Percentiles rank a stretch among this genome's conserved stretches.
Conservation (phyloP, 345 rosid genomes). For the Geranium brycei region DNA sequence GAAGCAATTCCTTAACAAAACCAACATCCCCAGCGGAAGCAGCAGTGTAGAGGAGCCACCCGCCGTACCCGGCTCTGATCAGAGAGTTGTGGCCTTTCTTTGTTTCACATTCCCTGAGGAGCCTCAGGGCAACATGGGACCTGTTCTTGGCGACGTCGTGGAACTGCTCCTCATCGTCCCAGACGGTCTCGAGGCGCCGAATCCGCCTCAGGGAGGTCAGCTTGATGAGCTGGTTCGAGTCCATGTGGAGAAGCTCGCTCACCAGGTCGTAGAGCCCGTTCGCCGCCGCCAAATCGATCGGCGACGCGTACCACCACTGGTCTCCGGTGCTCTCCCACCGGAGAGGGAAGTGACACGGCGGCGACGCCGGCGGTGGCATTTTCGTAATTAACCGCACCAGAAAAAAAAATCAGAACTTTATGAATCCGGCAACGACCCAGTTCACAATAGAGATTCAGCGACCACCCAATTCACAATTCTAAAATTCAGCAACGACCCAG, state of each 20-base stretch:
- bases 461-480: not conserved
- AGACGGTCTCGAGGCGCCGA: slow-evolving; percentile 89
- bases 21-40: slow-evolving; percentile 88
- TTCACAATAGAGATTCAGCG: not conserved
- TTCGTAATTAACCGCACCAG: not conserved
- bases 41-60: slow-evolving; percentile 91
- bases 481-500: not conserved
- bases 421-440: not conserved
- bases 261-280: slow-evolving; percentile 85
- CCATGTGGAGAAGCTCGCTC: slow-evolving; percentile 72
- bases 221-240: slow-evolving; percentile 77
- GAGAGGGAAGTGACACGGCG: slow-evolving; percentile 44
- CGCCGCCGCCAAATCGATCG: slow-evolving; percentile 92
- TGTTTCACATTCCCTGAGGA: slow-evolving; percentile 53
- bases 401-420: not conserved
- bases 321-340: slow-evolving; percentile 99
- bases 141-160: slow-evolving; percentile 74
- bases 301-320: slow-evolving; percentile 99
- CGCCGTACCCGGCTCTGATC: slow-evolving; percentile 64
- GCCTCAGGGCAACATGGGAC: slow-evolving; percentile 63
- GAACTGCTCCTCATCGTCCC: slow-evolving; percentile 87
- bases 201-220: slow-evolving; percentile 87
- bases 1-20: slow-evolving; percentile 59
- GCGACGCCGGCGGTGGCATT: slow-evolving; percentile 35
- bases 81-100: slow-evolving; percentile 58